Conservation (phyloP, 768 basidiomycete species). For the Exsudoporus frostii region DNA sequence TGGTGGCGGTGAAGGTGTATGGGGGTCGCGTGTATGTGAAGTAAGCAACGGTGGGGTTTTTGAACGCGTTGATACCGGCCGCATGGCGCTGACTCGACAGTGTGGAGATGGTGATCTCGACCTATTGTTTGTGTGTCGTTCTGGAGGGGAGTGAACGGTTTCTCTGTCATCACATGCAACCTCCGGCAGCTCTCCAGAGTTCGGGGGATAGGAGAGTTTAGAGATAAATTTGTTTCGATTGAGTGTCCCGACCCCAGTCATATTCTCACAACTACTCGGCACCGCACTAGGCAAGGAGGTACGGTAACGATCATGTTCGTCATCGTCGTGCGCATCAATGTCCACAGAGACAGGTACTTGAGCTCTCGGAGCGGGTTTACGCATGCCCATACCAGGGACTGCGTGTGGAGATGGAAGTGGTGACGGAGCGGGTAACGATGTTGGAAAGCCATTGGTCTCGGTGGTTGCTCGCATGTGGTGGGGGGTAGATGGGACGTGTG, state of each 20-base stretch:
- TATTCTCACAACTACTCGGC: conserved; percentile 50
- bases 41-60: conserved; percentile 40
- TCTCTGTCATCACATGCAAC: conserved; percentile 17
- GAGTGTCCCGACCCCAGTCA: conserved; percentile 62
- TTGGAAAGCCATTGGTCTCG: conserved; percentile 26
- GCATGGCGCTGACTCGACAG: conserved; percentile 26
- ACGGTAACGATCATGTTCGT: conserved; percentile 35
- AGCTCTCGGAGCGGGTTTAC: conserved; percentile 62
- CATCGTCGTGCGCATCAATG: conserved; percentile 35
- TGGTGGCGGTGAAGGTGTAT: conserved; percentile 19
- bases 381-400: conserved; percentile 40
- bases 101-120: conserved; percentile 28
- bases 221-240: conserved; percentile 26
- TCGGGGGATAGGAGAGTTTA: conserved; percentile 14
- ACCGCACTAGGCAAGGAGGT: conserved; percentile 53
- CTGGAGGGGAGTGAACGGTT: conserved; percentile 14
- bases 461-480: conserved; percentile 37
- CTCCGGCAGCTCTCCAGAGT: conserved; percentile 8
- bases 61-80: conserved; percentile 35
- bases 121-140: conserved; percentile 9
- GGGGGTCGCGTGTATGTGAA: conserved; percentile 30
- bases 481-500: conserved; percentile 12
- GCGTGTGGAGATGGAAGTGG: conserved; percentile 22
- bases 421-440: conserved; percentile 14
- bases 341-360: conserved; percentile 61